Conservation (phyloP, 129 eudicot genomes). For the Silybum marianum region DNA sequence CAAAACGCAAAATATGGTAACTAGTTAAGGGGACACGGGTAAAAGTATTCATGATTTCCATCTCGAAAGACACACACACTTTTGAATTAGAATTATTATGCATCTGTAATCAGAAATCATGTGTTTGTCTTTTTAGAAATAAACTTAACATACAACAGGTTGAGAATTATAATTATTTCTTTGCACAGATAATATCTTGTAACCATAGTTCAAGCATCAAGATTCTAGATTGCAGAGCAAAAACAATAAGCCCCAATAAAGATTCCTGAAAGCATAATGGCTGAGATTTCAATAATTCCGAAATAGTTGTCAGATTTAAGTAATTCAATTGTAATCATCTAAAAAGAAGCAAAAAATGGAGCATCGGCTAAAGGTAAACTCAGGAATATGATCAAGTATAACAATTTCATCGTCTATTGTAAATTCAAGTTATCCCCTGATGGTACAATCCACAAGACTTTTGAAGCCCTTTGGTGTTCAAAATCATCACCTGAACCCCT, state of each 20-base stretch:
- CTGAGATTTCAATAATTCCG: not conserved
- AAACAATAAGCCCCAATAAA: not conserved
- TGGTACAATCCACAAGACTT: too few species aligned
- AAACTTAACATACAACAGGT: not conserved
- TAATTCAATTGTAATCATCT: not conserved
- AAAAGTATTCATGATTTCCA: not conserved
- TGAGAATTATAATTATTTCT: not conserved
- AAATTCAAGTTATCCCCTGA: too few species aligned
- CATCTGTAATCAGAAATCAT: conserved; percentile 17
- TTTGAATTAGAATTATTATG: not conserved
- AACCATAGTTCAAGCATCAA: conserved; percentile 3
- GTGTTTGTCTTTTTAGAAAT: not conserved
- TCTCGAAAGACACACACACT: not conserved
- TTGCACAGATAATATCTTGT: not conserved
- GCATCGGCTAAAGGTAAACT: too few species aligned
- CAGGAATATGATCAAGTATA: too few species aligned
- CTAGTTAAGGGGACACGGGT: not conserved
- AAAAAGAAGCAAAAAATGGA: not conserved
- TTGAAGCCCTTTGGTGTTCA: too few species aligned
- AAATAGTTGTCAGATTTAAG: not conserved
- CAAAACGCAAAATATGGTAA: not conserved
- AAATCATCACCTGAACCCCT: too few species aligned
- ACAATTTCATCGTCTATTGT: too few species aligned
- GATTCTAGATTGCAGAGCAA: not conserved
- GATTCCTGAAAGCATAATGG: not conserved